Evolutionary conservation across 202 grass and related monocot species (phyloP), one percentile per base, ranked within the genome.

Genomic region (Carex arenaria): DNA sequence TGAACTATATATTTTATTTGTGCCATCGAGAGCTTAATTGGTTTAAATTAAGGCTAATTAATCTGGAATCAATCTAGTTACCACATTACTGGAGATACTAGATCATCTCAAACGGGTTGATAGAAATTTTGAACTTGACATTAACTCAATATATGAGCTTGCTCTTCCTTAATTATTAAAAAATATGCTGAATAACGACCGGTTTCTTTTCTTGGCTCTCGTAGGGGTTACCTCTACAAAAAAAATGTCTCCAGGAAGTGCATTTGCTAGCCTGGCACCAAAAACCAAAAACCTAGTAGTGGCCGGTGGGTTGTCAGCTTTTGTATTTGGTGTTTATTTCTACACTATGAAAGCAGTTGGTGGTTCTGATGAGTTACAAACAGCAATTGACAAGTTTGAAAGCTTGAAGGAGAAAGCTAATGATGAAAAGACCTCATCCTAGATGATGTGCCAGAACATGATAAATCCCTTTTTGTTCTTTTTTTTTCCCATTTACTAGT

Each of bases 331-430:
- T 32, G 95, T 93, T 12, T 98, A 95, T 86, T 98, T 90, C 80
- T 95, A 98, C 86, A 97, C 95, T 75, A 97, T 94, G 95, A 88
- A 85, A 79, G 92, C 95, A 0, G 95, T 97, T 36, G 92, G 92
- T 40, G 84, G 87, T 81, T 89, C 92, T 0, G 95, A 97, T 40
- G 95, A 97, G 82, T 86, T 97, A 75, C 92, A 97, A 86, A 87
- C 94, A 12, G 92, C 94, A 5, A 97, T 97, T 0, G 84, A 94
- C 75, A 97, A 97, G 86, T 97, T 97, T 67, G 90, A 97, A 61
- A 80, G 92, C 40, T 60, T 90, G 82, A 97, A 97, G 87, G 86
- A 89, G n/a, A 86, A 94, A 72, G 85, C 85, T 4, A 67, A 81
- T 0, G 66, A 32, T 36, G 80, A 67, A 70, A 82, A 82, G 45